Evolutionary conservation across 345 rosid species (phyloP), one percentile per base, ranked within the genome.

Genomic region (Bretschneidera sinensis): DNA sequence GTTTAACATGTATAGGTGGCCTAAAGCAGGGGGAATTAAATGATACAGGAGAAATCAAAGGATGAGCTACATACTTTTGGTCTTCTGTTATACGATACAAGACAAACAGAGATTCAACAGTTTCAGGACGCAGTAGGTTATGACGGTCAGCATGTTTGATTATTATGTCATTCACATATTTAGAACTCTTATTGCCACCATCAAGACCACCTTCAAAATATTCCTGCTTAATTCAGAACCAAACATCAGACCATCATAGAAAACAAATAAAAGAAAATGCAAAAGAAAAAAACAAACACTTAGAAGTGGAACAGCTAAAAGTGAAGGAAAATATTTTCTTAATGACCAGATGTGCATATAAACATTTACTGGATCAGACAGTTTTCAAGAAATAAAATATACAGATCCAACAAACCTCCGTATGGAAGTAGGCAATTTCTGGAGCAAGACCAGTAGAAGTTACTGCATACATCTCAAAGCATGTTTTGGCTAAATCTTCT

Each of bases 401-500:
- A 39, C 0, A 57, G 22, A 54, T 52, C 8, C 24, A 55, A 74
- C 84, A 57, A 62, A 86, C 99, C 88, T 82, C 31, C 24, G 97
- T 86, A 65, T 90, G 99, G 69, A 94, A 94, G 79, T 90, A 94
- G 55, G 91, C 96, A 73, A 88, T 94, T 78, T 94, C 99, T 16
- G 99, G 96, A 71, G 97, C 92, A 66, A 94, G 95, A 43, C 99
- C 96, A 24, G 99, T 90, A 62, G 96, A 83, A 71, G 99, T 94
- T 50, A 85, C 96, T 55, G 84, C 76, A 75, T 94, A 94, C 92
- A 88, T 90, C 82, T 94, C 88, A 81, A 85, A 86, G 77, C 97
- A 94, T 59, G 99, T 88, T 61, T 88, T 82, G 19, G 85, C 88
- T 59, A 94, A 76, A 54, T 90, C 95, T 77, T 94, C 97, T 15